Base-by-base conservation (phyloP, 2,329 filamentous ascomycete genomes). In the Fusarium duplospermum region DNA sequence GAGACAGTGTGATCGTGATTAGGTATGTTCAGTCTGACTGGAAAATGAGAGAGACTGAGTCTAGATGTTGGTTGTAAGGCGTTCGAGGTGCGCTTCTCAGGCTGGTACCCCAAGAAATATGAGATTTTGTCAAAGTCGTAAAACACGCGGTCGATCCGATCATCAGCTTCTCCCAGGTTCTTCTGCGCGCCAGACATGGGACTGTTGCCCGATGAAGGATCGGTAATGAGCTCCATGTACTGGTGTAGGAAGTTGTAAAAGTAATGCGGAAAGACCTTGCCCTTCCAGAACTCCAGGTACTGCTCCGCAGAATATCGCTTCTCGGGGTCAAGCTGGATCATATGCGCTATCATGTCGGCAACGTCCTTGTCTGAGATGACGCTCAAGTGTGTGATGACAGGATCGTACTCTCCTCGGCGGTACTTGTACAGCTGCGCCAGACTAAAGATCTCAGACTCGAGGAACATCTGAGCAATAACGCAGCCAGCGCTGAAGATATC, bases 201-300 rank as follows among this genome's bases (percentile, higher is more conserved):
- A 62, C 89, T 91, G 73, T 93, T 92, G 1, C 94, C 94, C 1
- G 94, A 94, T 0, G 93, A 94, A 0, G 95, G 93, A 80, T 98
- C 95, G 5, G 96, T 98, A 71, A 99, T 94, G 64, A 97, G 89
- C 76, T 94, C 94, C 94, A 99, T 98, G 80, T 99, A 98, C 78
- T 98, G 95, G 81, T 99, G 96, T 35, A 99, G 87, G 80, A 99
- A 98, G 80, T 91, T 97, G 86, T 98, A 98, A 79, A 99, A 99
- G 83, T 99, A 99, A 67, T 94, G 91, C 0, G 96, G 97, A 73
- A 99, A 99, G 4, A 96, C 94, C 80, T 96, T 98, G 56, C 90
- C 90, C 78, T 94, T 94, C 91, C 94, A 98, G 78, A 98, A 96
- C 24, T 95, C 93, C 11, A 99, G 86, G 76, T 98, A 98, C 79